Base-by-base conservation (phyloP, 2,329 filamentous ascomycete species). In the Monosporascus sp. region DNA sequence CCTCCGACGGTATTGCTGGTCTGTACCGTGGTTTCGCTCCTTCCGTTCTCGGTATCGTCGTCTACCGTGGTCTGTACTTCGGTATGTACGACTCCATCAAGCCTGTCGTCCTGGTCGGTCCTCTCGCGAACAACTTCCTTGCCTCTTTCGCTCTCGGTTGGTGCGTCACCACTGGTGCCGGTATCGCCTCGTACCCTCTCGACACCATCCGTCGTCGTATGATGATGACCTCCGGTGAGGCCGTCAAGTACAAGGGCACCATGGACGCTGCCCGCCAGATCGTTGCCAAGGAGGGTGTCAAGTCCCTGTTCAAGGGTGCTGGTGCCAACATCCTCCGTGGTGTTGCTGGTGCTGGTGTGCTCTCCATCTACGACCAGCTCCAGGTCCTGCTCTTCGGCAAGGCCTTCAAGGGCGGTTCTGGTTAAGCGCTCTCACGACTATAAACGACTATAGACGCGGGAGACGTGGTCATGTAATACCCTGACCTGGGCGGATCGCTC, bases 51-150 rank as follows among this genome's bases (percentile, higher is more conserved):
- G 94, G 94, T 88, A 99, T 99, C 79, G 79, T 99, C 71, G 94
- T 99, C 82, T 99, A 99, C 90, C 94, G 94, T 90, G 94, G 94
- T 97, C 91, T 99, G 71, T 99, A 99, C 92, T 99, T 99, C 89
- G 94, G 94, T 76, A 89, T 99, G 89, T 99, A 99, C 91, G 94
- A 99, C 83, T 99, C 94, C 69, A 87, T 99, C 85, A 99, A 99
- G 91, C 94, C 94, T 69, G 90, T 97, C 73, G 77, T 97, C 79
- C 90, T 99, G 65, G 85, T 88, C 75, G 94, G 94, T 75, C 61
- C 75, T 76, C 90, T 99, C 70, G 85, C 91, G 81, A 92, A 92
- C 82, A 97, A 93, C 90, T 99, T 99, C 92, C 82, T 99, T 72
- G 94, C 94, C 77, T 99, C 94, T 67, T 99, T 99, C 91, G 73